Conservation (phyloP, 2,329 filamentous ascomycete genomes). For the Aspergillus clavatus region DNA sequence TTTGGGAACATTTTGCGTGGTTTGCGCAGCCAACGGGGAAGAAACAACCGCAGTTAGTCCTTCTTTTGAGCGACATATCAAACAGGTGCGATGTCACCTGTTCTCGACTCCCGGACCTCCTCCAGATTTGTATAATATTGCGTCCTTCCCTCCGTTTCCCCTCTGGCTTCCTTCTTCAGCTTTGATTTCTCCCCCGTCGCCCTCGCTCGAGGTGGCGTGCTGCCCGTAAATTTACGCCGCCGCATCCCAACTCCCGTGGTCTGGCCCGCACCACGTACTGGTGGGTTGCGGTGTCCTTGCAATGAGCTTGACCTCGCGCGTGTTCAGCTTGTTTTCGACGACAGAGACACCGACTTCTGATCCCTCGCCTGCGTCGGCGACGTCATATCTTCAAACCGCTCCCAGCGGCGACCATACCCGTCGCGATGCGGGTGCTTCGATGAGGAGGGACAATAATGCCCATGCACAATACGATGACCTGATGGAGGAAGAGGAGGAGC, state of each 20-base stretch:
- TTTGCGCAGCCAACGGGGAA: neutral
- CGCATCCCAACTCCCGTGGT: slow-evolving; percentile 24
- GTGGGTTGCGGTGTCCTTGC: slow-evolving; percentile 35
- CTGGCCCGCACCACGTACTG: slow-evolving; percentile 29
- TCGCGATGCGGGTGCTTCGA: slow-evolving; percentile 8
- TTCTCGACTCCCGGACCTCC: slow-evolving; percentile 5
- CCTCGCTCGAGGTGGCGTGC: slow-evolving; percentile 12
- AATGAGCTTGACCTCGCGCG: slow-evolving; percentile 56
- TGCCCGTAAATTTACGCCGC: slow-evolving; percentile 13
- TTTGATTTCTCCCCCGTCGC: slow-evolving; percentile 8
- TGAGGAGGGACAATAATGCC: slow-evolving; percentile 11
- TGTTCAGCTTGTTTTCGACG: slow-evolving; percentile 50
- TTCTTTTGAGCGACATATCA: neutral
- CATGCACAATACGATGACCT: slow-evolving; percentile 35
- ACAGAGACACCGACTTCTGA: slow-evolving; percentile 29
- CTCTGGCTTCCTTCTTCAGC: slow-evolving; percentile 2
- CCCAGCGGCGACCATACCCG: slow-evolving; percentile 15
- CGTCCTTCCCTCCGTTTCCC: neutral
- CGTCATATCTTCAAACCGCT: slow-evolving; percentile 28
- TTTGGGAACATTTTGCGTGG: slow-evolving; percentile 16
- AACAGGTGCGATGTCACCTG: slow-evolving; percentile 16
- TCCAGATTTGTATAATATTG: slow-evolving; percentile 9
- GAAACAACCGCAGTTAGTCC: slow-evolving; percentile 1
- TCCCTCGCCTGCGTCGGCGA: slow-evolving; percentile 24
- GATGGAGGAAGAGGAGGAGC: slow-evolving; percentile 49